phyloP scores from a whole-genome alignment of 495 filamentous ascomycete species.

The Hypoxylon fragiforme region DNA sequence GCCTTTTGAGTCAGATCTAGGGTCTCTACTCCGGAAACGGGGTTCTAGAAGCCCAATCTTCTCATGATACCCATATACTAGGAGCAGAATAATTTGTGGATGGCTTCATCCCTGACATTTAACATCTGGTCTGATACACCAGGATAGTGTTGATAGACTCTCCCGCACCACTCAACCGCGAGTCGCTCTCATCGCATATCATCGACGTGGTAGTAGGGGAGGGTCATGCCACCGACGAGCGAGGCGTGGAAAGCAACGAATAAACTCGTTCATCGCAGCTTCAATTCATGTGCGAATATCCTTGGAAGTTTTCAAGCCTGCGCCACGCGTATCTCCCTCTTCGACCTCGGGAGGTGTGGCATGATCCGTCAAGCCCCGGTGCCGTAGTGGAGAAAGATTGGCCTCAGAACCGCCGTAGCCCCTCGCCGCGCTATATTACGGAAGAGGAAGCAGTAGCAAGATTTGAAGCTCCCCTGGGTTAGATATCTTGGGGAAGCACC shows the following conservation, averaged over 20 bases:
- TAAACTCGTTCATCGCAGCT: conserved; percentile 4
- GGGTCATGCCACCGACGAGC: neutral
- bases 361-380: conserved; percentile 5
- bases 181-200: conserved; percentile 9
- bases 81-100: too few species aligned
- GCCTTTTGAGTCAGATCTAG: too few species aligned
- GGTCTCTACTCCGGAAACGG: too few species aligned
- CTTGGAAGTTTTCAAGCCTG: neutral
- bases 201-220: conserved; percentile 9
- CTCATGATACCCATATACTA: too few species aligned
- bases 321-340: conserved; percentile 7
- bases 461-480: too few species aligned
- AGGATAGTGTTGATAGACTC: conserved; percentile 13
- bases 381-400: conserved; percentile 3
- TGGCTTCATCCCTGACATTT: too few species aligned
- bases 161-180: conserved; percentile 10
- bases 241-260: conserved; percentile 3
- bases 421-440: too few species aligned
- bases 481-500: too few species aligned
- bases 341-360: conserved; percentile 12
- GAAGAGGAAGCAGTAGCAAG: too few species aligned
- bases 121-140: too few species aligned
- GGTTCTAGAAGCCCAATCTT: too few species aligned
- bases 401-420: conserved; percentile 8
- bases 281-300: neutral